Percentiles rank a stretch among this genome's conserved stretches.
Conservation (phyloP, 108 stramenopile species). For the Nitzschia sp. region DNA sequence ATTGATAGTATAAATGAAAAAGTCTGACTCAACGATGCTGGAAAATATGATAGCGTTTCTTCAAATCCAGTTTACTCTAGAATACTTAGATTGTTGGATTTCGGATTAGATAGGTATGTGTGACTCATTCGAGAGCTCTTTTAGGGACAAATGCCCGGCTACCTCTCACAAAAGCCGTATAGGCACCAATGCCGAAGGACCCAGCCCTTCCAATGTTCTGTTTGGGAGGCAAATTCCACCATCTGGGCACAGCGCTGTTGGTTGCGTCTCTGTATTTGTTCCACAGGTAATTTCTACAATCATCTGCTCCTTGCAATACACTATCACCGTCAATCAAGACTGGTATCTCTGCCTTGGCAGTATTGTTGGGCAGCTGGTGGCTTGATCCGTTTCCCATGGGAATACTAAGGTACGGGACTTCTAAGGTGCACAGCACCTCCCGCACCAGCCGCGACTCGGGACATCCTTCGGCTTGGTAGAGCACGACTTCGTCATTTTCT, state of each 20-base stretch:
- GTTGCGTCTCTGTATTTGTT: constrained; percentile 5
- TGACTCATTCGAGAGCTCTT: constrained; percentile 10
- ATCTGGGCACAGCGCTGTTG: no score
- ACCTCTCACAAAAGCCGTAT: constrained; percentile 23
- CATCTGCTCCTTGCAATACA: constrained; percentile 3
- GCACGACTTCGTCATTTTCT: neutral
- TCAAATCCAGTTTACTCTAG: no score
- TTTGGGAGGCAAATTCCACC: constrained; percentile 15
- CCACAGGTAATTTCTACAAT: constrained; percentile 10
- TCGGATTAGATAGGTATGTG: no score
- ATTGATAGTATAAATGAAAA: no score
- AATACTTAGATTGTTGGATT: no score
- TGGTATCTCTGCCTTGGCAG: neutral
- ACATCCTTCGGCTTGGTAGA: constrained; percentile 36
- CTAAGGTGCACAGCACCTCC: constrained; percentile 21
- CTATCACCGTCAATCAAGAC: neutral
- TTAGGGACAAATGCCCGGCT: constrained; percentile 20
- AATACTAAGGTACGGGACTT: constrained; percentile 25
- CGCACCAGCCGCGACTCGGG: constrained; percentile 31
- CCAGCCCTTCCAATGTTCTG: neutral
- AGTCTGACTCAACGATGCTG: no score
- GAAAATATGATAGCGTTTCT: no score
- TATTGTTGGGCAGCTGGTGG: neutral
- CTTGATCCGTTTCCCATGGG: constrained; percentile 13
- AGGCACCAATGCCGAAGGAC: constrained; percentile 12